Base-by-base conservation (phyloP, 176 grass and related monocot species). In the Guadua angustifolia region DNA sequence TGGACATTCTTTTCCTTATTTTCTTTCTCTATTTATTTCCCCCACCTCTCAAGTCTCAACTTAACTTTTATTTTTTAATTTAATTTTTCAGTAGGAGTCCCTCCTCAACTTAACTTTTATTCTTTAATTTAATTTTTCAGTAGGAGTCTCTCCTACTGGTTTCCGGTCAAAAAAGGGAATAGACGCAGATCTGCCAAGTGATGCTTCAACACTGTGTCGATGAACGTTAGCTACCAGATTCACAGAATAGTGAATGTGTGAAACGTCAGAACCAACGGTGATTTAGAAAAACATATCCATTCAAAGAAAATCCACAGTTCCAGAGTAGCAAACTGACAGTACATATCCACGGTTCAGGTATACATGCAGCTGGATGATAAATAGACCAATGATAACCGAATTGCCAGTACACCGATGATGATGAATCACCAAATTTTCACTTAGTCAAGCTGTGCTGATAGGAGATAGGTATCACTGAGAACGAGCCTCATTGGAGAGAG, bases 381-480 rank as follows among this genome's bases (percentile, higher is more conserved):
- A 5, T n/a, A 71, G 19, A 5, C 42, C 19, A 44, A 57, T 5
- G 12, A 56, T 3, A 18, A 26, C 9, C 13, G 40, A 40, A 43
- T 18, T 44, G 12, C 44, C 26, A 75, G 79, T 33, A 81, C 50
- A 81, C 11, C 6, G 26, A 29, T 21, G 8, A 29, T 21, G 8
- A 60, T 66, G 79, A 66, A 29, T 21, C 10, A 18, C 38, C 21
- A 19, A 73, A 59, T 25, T 57, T 71, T 16, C 40, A 65, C 47
- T 77, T 59, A 65, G 32, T 50, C 58, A 22, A 74, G 74, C 45
- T 44, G 82, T 44, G 82, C 16, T 53, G 67, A 42, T 25, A 56
- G 33, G 40, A 33, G 46, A 61, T 3, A 46, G 15, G 18, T n/a
- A 57, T 76, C 89, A 88, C 58, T 52, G 19, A n/a, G 80, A 74